Conservation (phyloP, 805 yeast genomes). For the Ogataea methanolica region DNA sequence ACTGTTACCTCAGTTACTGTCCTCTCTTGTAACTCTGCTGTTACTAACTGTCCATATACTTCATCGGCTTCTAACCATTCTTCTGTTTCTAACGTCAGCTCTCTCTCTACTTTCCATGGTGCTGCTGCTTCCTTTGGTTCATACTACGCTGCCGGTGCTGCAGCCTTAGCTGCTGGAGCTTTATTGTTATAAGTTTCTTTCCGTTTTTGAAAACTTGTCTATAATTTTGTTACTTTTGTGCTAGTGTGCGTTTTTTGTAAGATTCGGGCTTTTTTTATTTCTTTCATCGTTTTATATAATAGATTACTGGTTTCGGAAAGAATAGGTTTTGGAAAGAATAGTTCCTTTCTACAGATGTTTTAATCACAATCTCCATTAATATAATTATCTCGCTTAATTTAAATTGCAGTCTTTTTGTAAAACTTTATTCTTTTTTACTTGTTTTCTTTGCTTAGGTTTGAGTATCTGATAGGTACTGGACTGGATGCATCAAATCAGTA, state of each 20-base stretch:
- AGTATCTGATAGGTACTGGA: too few relatives aligned
- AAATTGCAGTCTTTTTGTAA: too few relatives aligned
- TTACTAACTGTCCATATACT: conserved; percentile 27
- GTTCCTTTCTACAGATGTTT: too few relatives aligned
- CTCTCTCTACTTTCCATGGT: conserved; percentile 29
- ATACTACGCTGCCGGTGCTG: conserved; percentile 30
- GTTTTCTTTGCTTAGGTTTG: too few relatives aligned
- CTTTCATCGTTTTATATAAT: background rate
- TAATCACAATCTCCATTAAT: too few relatives aligned
- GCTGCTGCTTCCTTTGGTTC: conserved; percentile 15
- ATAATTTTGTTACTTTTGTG: background rate
- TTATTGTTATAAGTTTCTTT: conserved; percentile 24
- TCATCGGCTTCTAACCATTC: background rate
- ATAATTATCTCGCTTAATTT: too few relatives aligned
- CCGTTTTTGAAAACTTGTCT: background rate
- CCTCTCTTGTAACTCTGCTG: conserved; percentile 33
- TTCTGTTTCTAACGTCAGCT: conserved; percentile 14
- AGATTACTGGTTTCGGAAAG: too few relatives aligned
- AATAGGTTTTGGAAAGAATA: too few relatives aligned
- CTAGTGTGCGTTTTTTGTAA: background rate
- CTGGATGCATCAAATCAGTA: too few relatives aligned
- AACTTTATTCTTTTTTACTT: too few relatives aligned
- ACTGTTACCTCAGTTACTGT: conserved; percentile 35
- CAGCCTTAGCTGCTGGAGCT: conserved; percentile 33
- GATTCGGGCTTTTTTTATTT: background rate